Evolutionary conservation across 1,284 basidiomycete genomes (phyloP).

Genomic region (Sparassis latifolia): DNA sequence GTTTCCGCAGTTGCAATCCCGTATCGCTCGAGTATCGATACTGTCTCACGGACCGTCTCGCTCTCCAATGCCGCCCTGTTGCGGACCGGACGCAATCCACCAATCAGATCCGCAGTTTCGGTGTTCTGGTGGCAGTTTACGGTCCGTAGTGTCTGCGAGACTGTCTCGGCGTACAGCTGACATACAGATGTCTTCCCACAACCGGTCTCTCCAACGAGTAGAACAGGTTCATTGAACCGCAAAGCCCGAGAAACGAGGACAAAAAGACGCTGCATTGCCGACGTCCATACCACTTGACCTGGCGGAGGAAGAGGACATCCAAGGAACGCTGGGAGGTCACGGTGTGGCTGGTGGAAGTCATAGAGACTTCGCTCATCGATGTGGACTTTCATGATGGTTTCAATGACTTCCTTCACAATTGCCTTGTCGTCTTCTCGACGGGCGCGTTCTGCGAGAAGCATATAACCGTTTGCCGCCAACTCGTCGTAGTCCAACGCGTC

Average conservation of each 20-base stretch:
- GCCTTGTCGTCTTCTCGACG: slow-evolving; percentile 81
- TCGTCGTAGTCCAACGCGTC: slow-evolving; percentile 88
- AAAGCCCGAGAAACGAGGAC: slow-evolving; percentile 80
- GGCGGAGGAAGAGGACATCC: slow-evolving; percentile 49
- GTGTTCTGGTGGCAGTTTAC: slow-evolving; percentile 99
- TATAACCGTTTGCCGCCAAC: slow-evolving; percentile 94
- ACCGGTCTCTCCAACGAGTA: slow-evolving; percentile 98
- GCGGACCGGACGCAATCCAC: slow-evolving; percentile 89
- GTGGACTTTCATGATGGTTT: slow-evolving; percentile 84
- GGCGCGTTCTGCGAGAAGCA: slow-evolving; percentile 93
- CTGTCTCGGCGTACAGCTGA: slow-evolving; percentile 77
- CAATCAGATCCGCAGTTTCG: slow-evolving; percentile 97
- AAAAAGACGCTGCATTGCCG: slow-evolving; percentile 89
- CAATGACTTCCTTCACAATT: slow-evolving; percentile 90
- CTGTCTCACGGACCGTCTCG: slow-evolving; percentile 39
- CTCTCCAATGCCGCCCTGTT: slow-evolving; percentile 55
- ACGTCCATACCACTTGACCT: slow-evolving; percentile 79
- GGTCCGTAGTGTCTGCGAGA: slow-evolving; percentile 58
- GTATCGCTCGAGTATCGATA: slow-evolving; percentile 32
- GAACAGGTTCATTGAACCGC: slow-evolving; percentile 88
- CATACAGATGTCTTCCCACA: slow-evolving; percentile 98
- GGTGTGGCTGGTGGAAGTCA: slow-evolving; percentile 42
- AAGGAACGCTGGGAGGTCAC: slow-evolving; percentile 43
- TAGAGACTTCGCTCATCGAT: slow-evolving; percentile 75
- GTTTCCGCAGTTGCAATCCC: slow-evolving; percentile 29